Evolutionary conservation across 2,329 filamentous ascomycete species (phyloP).

Genomic region (Aspergillus transmontanensis): DNA sequence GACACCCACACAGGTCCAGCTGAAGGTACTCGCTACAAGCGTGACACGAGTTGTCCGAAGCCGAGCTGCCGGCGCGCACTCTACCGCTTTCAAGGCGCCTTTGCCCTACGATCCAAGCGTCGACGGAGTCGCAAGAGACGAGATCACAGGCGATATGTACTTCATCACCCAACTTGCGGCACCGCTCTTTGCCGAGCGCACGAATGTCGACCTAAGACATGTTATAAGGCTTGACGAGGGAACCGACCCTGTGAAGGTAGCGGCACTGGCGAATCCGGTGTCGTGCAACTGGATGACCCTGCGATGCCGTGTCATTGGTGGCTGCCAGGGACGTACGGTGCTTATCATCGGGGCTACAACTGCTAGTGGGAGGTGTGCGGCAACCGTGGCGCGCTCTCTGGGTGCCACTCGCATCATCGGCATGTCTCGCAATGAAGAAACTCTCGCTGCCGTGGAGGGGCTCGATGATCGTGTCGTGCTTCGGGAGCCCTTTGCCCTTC

Average conservation of each 20-base stretch:
- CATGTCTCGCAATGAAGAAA: not conserved
- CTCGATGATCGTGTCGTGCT: slow-evolving; percentile 5
- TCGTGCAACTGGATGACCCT: slow-evolving; percentile 9
- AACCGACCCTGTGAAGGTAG: not conserved
- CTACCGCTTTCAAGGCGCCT: not conserved
- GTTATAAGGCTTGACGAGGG: not conserved
- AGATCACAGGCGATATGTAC: slow-evolving; percentile 1
- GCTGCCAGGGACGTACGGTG: slow-evolving; percentile 7
- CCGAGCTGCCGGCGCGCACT: slow-evolving; percentile 1
- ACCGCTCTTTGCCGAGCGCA: not conserved
- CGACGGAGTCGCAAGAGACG: not conserved
- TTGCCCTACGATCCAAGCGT: slow-evolving; percentile 1
- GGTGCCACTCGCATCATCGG: slow-evolving; percentile 6
- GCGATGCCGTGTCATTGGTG: slow-evolving; percentile 3
- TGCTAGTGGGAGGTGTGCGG: slow-evolving; percentile 2
- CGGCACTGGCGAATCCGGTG: not conserved
- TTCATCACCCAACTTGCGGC: not conserved
- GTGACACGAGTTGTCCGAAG: not conserved
- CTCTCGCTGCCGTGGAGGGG: not conserved
- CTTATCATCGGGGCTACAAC: slow-evolving; percentile 7
- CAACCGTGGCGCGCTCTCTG: slow-evolving; percentile 4
- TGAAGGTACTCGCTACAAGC: not conserved
- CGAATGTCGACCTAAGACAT: not conserved
- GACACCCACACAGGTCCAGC: not conserved
- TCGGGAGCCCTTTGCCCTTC: not conserved